Evolutionary conservation across 768 basidiomycete species (phyloP), one percentile per base, ranked within the genome.

Genomic region (Pleurotus pulmonarius): DNA sequence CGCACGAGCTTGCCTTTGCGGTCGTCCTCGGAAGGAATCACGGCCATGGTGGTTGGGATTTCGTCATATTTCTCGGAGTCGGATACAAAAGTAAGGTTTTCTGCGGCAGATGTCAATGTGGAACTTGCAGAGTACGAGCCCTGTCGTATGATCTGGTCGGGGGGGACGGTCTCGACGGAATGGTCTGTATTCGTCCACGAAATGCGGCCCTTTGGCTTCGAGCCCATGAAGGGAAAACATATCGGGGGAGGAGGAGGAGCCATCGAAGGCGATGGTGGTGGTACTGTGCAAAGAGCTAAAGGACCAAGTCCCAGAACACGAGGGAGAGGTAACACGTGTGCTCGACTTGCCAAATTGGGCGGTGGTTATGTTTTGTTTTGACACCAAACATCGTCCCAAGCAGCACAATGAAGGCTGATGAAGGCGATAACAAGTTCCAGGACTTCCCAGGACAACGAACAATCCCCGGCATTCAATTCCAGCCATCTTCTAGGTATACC

Each of bases 51-150:
- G 12, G 65, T 60, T 5, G 76, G 73, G 3, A 75, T 66, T 22
- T 77, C 75, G 56, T 83, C 82, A 67, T 86, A 87, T 46, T 73
- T 73, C 60, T 87, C 85, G 1, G 85, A 83, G 64, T 87, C 85
- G 0, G 83, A 75, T 59, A 76, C 76, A 61, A 86, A 87, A 2
- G 80, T 75, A 16, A 87, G 69, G 59, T 77, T 79, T 51, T 80
- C 79, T 1, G 75, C 68, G 24, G 65, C 65, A 38, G 78, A 73
- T 20, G 75, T 69, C 44, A 79, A 59, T 7, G 75, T 77, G 15
- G 75, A 76, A 0, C 75, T 71, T 0, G 76, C 73, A 0, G 81
- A 80, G 57, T 71, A 70, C 44, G 81, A 72, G 60, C 75, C 70
- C 59, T 74, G 69, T 59, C 76, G 70, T 57, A 69, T 71, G 56